Evolutionary conservation across 2,329 filamentous ascomycete species (phyloP).

Genomic region (Arthrobotrys pseudoclavata): DNA sequence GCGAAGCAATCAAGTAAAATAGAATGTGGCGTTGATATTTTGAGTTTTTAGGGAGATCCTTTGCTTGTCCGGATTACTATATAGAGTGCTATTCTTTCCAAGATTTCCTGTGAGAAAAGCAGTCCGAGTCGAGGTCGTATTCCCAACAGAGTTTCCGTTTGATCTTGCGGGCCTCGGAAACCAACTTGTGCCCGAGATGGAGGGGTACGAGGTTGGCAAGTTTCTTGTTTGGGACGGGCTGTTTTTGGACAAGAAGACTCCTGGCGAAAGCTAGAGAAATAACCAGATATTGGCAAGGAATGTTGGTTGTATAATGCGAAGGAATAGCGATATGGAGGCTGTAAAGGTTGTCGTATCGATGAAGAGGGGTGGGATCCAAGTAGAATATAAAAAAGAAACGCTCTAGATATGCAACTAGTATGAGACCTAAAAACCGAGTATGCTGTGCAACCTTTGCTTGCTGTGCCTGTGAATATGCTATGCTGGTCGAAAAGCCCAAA

Average conservation of each 20-base stretch:
- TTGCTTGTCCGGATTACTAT: conserved; percentile 33
- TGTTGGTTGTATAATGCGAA: conserved; percentile 34
- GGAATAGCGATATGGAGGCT: conserved; percentile 31
- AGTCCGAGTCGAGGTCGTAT: conserved; percentile 24
- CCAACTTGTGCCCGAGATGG: conserved; percentile 37
- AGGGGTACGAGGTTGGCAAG: conserved; percentile 24
- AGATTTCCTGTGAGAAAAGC: not conserved
- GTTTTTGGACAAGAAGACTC: conserved; percentile 29
- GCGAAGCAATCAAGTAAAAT: conserved; percentile 57
- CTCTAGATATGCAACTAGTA: conserved; percentile 60
- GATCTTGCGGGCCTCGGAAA: conserved; percentile 15
- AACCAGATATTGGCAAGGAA: conserved; percentile 25
- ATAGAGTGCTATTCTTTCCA: conserved; percentile 14
- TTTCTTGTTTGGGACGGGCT: conserved; percentile 29
- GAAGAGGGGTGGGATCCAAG: conserved; percentile 36
- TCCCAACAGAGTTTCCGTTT: conserved; percentile 39
- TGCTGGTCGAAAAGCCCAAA: conserved; percentile 60
- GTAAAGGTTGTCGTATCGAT: conserved; percentile 47
- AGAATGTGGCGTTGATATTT: conserved; percentile 59
- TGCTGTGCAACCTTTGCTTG: conserved; percentile 58
- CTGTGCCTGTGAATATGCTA: conserved; percentile 60
- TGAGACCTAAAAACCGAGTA: conserved; percentile 60
- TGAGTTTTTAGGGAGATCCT: conserved; percentile 53
- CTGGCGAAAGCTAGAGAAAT: not conserved
- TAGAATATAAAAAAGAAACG: conserved; percentile 47